Evolutionary conservation across 2,329 filamentous ascomycete genomes (phyloP).

Genomic region (Monilinia fructigena): DNA sequence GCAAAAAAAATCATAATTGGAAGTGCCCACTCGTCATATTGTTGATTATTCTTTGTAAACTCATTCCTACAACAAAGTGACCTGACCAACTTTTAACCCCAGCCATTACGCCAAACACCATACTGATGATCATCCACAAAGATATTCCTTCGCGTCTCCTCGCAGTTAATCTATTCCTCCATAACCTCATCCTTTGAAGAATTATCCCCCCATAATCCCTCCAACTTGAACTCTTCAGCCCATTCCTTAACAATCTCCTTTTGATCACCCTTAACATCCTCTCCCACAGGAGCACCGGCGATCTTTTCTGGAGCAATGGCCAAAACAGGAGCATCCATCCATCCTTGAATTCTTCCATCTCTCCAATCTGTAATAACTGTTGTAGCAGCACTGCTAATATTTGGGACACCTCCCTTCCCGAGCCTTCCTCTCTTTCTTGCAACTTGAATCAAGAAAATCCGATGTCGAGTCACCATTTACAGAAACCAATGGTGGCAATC

Average conservation of each 20-base stretch:
- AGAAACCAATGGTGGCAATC: constrained; percentile 74
- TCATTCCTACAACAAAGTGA: constrained; percentile 12
- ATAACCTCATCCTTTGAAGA: constrained; percentile 33
- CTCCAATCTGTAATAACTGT: constrained; percentile 96
- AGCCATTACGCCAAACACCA: constrained; percentile 19
- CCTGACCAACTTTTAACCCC: constrained; percentile 13
- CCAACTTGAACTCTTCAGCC: constrained; percentile 93
- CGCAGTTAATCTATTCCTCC: constrained; percentile 32
- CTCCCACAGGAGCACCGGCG: constrained; percentile 43
- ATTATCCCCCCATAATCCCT: constrained; percentile 81
- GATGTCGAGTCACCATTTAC: constrained; percentile 73
- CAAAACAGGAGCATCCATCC: constrained; percentile 74
- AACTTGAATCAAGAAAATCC: constrained; percentile 93
- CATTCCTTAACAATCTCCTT: constrained; percentile 89
- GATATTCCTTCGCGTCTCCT: neutral
- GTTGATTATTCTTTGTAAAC: constrained; percentile 12
- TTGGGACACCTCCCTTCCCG: constrained; percentile 86
- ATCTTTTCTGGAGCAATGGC: constrained; percentile 47
- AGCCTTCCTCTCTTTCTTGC: constrained; percentile 88
- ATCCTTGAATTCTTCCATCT: constrained; percentile 90
- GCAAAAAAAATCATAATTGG: too few relatives aligned
- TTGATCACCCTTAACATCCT: constrained; percentile 60
- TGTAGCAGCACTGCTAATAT: constrained; percentile 83
- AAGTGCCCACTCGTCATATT: neutral
- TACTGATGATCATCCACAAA: constrained; percentile 14